Base-by-base conservation (phyloP, 176 grass and related monocot species). In the Oryza meridionalis region DNA sequence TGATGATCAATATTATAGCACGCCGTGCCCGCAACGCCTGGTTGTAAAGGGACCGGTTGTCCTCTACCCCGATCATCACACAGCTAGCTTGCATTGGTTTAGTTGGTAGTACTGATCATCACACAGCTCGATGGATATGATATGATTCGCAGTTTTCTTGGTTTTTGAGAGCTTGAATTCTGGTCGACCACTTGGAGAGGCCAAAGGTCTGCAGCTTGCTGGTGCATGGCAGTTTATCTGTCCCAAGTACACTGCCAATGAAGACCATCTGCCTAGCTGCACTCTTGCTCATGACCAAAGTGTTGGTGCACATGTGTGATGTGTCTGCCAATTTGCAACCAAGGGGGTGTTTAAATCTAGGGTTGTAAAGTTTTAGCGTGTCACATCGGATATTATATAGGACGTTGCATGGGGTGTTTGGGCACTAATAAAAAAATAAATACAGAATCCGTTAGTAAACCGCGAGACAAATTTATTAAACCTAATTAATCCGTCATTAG, bases 321-420 rank as follows among this genome's bases (percentile, higher is more conserved):
- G 49, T 24, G 58, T 11, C n/a, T 62, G 58, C n/a, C 7, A n/a
- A 10, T 62, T 62, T 22, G 58, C 58, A 62, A 58, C 7, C 2
- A n/a, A 0, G 29, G 0, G 29, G 2, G 29, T 31, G 29, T 31
- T 31, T 31, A 31, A 31, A 31, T 31, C 2, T 0, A 31, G 0
- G 29, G 29, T 0, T 31, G 2, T 31, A 31, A 31, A 31, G 29
- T 31, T 31, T 31, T 31, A 0, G 29, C 29, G 29, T 31, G 29
- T 31, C 29, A 31, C 29, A 31, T 31, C 0, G 2, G 2, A 2
- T 31, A 31, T 31, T 31, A 31, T 31, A 31, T 31, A 31, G 29
- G 29, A 2, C 0, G 2, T 31, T 0, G 29, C 0, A 31, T 31
- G 2, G 0, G 29, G 29, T 31, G 29, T 31, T 31, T 0, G 29